Evolutionary conservation across 768 basidiomycete species (phyloP), one percentile per base, ranked within the genome.

Genomic region (Panus rudis): DNA sequence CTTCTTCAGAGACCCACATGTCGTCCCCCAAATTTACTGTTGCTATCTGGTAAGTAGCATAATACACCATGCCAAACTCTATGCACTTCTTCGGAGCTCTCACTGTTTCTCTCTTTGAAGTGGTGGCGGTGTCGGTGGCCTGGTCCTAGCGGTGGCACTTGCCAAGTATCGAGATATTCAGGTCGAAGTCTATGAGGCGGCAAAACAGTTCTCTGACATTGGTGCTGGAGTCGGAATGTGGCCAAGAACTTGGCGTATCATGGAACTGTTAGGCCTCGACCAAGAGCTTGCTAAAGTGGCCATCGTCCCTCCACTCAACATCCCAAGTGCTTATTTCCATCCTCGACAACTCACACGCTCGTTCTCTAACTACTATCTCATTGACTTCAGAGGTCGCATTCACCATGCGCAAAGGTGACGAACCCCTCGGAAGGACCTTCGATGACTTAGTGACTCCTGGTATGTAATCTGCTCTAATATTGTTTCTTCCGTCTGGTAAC

Each of bases 321-420:
- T 28, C 39, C 62, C 52, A 45, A 53, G 62, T 60, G 25, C 13
- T 65, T 63, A 6, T 11, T 8, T 0, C 4, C 12, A 28, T n/a
- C 24, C 4, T 41, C 12, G 23, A 8, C 21, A 10, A 37, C n/a
- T 17, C 32, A 16, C 20, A 11, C n/a, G n/a, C n/a, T n/a, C n/a
- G n/a, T n/a, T n/a, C n/a, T 4, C 48, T 27, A 13, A 14, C 13
- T 30, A 28, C 16, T 34, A 28, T 24, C 3, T 24, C 6, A 19
- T 55, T 35, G 33, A 3, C 19, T n/a, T 2, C 40, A 84, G 82
- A 73, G 10, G 59, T 70, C 1, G 52, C 71, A 6, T 73, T 84
- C 45, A 63, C 62, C 35, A 77, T 76, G 48, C 70, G 84, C 39
- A 81, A 79, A 58, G 75, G 78, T 46, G 81, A 85, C 53, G 72